Base-by-base conservation (phyloP, 1,284 basidiomycete species). In the Papiliotrema nemorosa region DNA sequence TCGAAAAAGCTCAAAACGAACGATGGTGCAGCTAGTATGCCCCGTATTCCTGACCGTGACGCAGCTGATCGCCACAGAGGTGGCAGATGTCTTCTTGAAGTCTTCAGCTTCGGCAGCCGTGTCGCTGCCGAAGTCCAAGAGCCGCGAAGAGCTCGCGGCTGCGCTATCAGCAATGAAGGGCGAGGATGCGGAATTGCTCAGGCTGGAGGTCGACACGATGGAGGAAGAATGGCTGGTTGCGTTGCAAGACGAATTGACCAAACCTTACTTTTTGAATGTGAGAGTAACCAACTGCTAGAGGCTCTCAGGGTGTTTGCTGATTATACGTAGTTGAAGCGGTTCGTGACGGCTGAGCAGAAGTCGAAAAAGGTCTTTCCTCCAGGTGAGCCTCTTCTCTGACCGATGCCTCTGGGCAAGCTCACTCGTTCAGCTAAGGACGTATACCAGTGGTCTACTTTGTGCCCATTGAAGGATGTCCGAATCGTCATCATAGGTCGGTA, bases 361-460 rank as follows among this genome's bases (percentile, higher is more conserved):
- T 68, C 50, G 38, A 69, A 66, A 45, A 76, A 71, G 53, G 68
- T 79, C n/a, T 79, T 77, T 48, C 78, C 78, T 2, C 76, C 75
- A 20, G 69, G 77, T 77, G 31, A 44, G 73, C 50, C 41, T 21
- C 22, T n/a, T 36, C 5, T n/a, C 36, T 26, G 1, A n/a, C n/a
- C n/a, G n/a, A n/a, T 10, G 25, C 31, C 27, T 33, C 41, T 21
- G 31, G 20, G 14, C 2, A 6, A 33, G 22, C 25, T 16, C n/a
- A n/a, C n/a, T n/a, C n/a, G n/a, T 33, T 39, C 16, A 77, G 76
- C 75, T 0, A 49, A 68, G 14, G 77, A 79, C 50, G 72, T 79
- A 21, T 78, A 78, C 56, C 73, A 76, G 6, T 79, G 77, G 77
- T 74, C 75, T 5, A 58, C 73, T 2, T 66, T 74, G 24, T 77